Conservation (phyloP, 352 stramenopile species). For the Pythium vanterpoolii region DNA sequence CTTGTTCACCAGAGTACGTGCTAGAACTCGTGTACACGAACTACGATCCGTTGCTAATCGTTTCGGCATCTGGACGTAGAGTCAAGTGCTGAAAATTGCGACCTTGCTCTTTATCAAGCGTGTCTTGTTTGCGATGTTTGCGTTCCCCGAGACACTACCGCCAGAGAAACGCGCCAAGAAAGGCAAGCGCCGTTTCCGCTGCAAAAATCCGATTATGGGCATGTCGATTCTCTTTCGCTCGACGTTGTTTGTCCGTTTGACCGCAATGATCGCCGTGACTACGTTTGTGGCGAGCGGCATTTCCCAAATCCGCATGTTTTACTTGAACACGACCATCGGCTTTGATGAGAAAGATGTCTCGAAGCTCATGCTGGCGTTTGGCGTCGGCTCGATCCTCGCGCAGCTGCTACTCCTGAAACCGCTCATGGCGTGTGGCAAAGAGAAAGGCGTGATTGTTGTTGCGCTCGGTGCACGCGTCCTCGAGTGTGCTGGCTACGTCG, state of each 20-base stretch:
- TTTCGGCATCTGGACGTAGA: conserved; percentile 21
- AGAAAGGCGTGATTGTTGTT: conserved; percentile 70
- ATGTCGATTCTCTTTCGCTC: conserved; percentile 70
- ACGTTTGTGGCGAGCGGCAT: conserved; percentile 59
- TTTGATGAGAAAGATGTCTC: conserved; percentile 69
- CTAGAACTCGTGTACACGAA: too few species aligned
- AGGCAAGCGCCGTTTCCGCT: conserved; percentile 27
- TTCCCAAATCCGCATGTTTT: conserved; percentile 66
- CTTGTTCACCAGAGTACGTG: conserved; percentile 50
- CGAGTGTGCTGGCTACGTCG: conserved; percentile 35
- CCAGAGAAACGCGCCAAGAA: conserved; percentile 30
- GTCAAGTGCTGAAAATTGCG: conserved; percentile 44
- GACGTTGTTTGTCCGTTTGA: conserved; percentile 63
- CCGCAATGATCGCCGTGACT: conserved; percentile 61
- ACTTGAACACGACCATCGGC: conserved; percentile 69
- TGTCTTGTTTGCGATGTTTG: conserved; percentile 51
- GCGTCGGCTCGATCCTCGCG: conserved; percentile 49
- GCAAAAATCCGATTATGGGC: conserved; percentile 56
- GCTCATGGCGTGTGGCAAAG: conserved; percentile 47
- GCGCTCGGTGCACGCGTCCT: conserved; percentile 40
- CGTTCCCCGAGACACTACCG: conserved; percentile 60
- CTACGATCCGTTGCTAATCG: too few species aligned
- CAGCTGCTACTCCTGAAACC: conserved; percentile 62
- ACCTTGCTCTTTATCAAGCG: conserved; percentile 47
- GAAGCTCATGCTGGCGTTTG: conserved; percentile 57